phyloP scores from a whole-genome alignment of 768 basidiomycete species.

The Phylloporus arenicola region DNA sequence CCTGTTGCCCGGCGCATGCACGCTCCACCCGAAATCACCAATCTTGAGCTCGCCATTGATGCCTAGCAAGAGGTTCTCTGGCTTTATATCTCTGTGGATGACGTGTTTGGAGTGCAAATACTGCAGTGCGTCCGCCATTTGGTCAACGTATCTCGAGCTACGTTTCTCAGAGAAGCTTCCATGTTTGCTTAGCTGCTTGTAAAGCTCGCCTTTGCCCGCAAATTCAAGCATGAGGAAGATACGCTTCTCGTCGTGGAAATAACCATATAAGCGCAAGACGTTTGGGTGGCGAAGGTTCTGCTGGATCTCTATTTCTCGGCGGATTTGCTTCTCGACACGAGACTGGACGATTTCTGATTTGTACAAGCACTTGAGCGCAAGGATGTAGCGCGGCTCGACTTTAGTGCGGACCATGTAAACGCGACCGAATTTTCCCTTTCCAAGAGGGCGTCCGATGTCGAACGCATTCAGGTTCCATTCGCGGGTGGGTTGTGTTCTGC shows the following conservation, averaged over 20 bases:
- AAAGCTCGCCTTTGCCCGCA: slow-evolving; percentile 93
- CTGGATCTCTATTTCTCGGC: slow-evolving; percentile 97
- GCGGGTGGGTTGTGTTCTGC: slow-evolving; percentile 66
- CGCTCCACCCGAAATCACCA: slow-evolving; percentile 98
- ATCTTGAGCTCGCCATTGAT: slow-evolving; percentile 97
- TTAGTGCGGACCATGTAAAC: slow-evolving; percentile 99
- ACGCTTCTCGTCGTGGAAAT: slow-evolving; percentile 96
- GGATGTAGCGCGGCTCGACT: slow-evolving; percentile 79
- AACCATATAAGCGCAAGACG: slow-evolving; percentile 90
- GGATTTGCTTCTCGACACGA: slow-evolving; percentile 93
- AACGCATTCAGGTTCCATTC: slow-evolving; percentile 85
- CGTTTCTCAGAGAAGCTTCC: slow-evolving; percentile 86
- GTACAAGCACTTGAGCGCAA: slow-evolving; percentile 95
- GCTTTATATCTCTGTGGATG: slow-evolving; percentile 98
- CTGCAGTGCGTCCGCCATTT: slow-evolving; percentile 93
- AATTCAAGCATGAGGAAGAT: slow-evolving; percentile 99
- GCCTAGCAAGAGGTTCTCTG: slow-evolving; percentile 91
- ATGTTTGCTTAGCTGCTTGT: slow-evolving; percentile 86
- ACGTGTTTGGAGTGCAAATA: slow-evolving; percentile 96
- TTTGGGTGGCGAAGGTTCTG: slow-evolving; percentile 94
- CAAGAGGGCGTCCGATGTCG: slow-evolving; percentile 91
- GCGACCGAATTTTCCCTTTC: slow-evolving; percentile 98
- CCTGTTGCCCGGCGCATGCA: slow-evolving; percentile 89
- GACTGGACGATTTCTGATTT: slow-evolving; percentile 92
- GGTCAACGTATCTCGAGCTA: slow-evolving; percentile 86